Base-by-base conservation (phyloP, 768 basidiomycete genomes). In the Cytidiella melzeri region DNA sequence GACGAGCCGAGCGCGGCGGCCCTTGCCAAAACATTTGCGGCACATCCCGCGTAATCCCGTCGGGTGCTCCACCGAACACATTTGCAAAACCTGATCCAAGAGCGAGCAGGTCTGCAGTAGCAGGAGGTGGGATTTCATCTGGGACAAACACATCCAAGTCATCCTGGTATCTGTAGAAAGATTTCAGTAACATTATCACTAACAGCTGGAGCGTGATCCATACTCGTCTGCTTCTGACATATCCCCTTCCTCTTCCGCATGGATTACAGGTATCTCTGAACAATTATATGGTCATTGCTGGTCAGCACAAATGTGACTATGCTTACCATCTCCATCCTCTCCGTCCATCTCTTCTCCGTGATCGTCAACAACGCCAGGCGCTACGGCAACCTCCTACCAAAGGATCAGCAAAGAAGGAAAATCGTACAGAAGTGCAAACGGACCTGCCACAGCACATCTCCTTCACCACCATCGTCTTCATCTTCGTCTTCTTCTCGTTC, bases 281-380 rank as follows among this genome's bases (percentile, higher is more conserved):
- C 10, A 36, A 37, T 7, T 21, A 26, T 30, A 54, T 45, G n/a
- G n/a, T 7, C 15, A 34, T 34, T 7, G 30, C 30, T 52, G n/a
- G 3, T 43, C 5, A 49, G 47, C 12, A 13, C 21, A 5, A 25
- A 25, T 37, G 41, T 23, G 12, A 24, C 26, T n/a, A 2, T 10
- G 65, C 67, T 55, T 61, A 74, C 81, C 83, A 57, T 75, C 79
- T 34, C 74, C 74, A 6, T 77, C 81, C 4, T 82, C 79, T 10
- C 82, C 85, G 4, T 82, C 81, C 39, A 62, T 61, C 4, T 42
- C 62, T n/a, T 71, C 73, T 20, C 64, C 72, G 13, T 57, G 69
- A 7, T 58, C 68, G 15, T 64, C 69, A 5, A 63, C 67, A 13
- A 61, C 57, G n/a, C 64, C 68, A 1, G 66, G 68, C 2, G 55